Evolutionary conservation across 164 flowering plant species (phyloP), one percentile per base, ranked within the genome.

Genomic region (Magnolia changhungtana): DNA sequence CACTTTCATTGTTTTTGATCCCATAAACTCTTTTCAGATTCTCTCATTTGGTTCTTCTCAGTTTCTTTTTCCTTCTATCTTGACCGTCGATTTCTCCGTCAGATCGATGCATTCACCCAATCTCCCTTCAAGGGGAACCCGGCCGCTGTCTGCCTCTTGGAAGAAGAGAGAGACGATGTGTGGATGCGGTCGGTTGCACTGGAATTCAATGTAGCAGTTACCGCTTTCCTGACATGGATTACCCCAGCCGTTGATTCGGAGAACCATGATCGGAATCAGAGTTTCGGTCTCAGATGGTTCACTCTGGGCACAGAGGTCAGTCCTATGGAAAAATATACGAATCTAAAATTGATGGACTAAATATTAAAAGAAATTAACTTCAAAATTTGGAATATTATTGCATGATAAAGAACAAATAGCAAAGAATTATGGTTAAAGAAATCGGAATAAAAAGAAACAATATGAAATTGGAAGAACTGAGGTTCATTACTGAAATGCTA

Each of bases 91-190:
- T 55, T 55, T 16, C 61, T 55, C 61, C 16, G 10, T 6, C 84
- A 92, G 97, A 91, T 91, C 27, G 98, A 94, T 66, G 96, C 96
- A 13, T 92, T 94, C 79, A 85, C 96, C 0, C 92, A 87, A 1
- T 45, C 87, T 4, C 81, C 93, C 0, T 92, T 92, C 82, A 88
- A 87, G 84, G 97, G 97, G 50, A 94, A 92, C 79, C 94, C 94
- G 3, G 98, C 98, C 0, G 98, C 89, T 6, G 93, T 94, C 52
- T 92, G 98, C 75, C 71, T 89, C 74, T 80, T 94, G 76, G 94
- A 90, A 65, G 94, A 90, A 72, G 91, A 88, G 70, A 86, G 82
- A 76, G 89, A 86, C 18, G 90, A 90, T 4, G 78, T 81, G 5
- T 94, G 96, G 97, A 50, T 92, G 74, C 88, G 86, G 78, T 55